phyloP scores from a whole-genome alignment of 345 rosid genomes.

The Eucalyptus brandiana region DNA sequence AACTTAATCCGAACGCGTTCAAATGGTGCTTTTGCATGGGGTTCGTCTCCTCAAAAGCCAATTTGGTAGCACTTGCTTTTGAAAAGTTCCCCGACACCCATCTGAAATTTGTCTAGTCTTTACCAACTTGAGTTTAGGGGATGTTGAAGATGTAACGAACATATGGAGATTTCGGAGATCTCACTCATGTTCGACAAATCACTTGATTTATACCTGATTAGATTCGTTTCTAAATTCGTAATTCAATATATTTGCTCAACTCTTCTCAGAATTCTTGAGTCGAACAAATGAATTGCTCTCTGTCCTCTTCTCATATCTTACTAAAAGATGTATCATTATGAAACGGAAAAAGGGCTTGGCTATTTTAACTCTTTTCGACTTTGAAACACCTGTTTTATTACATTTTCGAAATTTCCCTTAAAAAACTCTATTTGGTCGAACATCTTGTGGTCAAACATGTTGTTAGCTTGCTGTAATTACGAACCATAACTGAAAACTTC shows the following conservation, averaged over 20 bases:
- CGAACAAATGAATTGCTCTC: not conserved
- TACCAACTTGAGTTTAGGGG: not conserved
- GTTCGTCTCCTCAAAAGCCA: not conserved
- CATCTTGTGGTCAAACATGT: not conserved
- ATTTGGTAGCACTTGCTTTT: not conserved
- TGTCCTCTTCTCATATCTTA: not conserved
- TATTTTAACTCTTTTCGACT: not conserved
- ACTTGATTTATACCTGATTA: not conserved
- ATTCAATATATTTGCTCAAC: not conserved
- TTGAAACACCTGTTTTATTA: not conserved
- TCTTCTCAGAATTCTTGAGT: not conserved
- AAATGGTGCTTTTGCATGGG: not conserved
- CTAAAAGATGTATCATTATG: not conserved
- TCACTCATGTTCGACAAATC: not conserved
- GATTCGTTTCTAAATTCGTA: not conserved
- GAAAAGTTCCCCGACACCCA: not conserved
- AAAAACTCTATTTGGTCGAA: not conserved
- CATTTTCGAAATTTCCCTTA: not conserved
- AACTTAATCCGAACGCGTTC: not conserved
- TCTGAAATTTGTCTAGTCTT: not conserved
- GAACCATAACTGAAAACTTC: not conserved
- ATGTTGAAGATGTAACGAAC: not conserved
- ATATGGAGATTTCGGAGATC: not conserved
- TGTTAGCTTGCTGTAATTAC: not conserved
- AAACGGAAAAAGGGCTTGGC: not conserved